Evolutionary conservation across 2,329 filamentous ascomycete genomes (phyloP).

Genomic region (Fusarium equiseti): DNA sequence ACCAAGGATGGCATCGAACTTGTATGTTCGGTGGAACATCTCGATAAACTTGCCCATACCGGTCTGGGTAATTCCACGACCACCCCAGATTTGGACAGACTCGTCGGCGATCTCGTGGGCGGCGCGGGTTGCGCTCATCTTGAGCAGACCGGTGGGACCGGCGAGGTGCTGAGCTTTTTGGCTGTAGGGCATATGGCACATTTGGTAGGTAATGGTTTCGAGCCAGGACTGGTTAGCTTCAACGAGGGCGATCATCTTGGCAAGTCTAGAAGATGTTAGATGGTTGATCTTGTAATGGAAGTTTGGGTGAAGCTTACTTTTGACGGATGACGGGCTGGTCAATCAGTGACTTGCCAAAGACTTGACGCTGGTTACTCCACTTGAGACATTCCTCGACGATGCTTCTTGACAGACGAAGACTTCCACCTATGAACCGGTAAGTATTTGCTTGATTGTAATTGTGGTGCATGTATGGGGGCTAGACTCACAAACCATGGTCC

Average conservation of each 20-base stretch:
- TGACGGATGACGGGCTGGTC: conserved; percentile 86
- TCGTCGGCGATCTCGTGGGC: conserved; percentile 88
- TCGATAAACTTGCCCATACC: conserved; percentile 88
- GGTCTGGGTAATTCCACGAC: conserved; percentile 80
- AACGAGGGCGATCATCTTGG: conserved; percentile 85
- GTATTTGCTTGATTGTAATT: not conserved
- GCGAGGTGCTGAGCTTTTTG: conserved; percentile 80
- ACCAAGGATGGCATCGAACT: conserved; percentile 82
- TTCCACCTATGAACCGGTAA: conserved; percentile 57
- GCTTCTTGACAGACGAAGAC: conserved; percentile 73
- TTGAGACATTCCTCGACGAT: conserved; percentile 88
- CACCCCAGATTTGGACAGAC: conserved; percentile 87
- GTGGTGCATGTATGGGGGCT: not conserved
- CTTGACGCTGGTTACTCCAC: conserved; percentile 87
- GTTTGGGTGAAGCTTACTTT: conserved; percentile 66
- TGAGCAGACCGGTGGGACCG: conserved; percentile 85
- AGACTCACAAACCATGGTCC: conserved; percentile 75
- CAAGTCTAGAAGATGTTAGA: conserved; percentile 64
- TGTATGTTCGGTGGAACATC: conserved; percentile 86
- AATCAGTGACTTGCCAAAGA: conserved; percentile 85
- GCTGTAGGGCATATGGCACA: conserved; percentile 85
- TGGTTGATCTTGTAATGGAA: not conserved
- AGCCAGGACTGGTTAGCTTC: conserved; percentile 90
- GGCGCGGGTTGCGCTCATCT: conserved; percentile 80
- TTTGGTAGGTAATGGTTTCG: conserved; percentile 87